Conservation (phyloP, 805 yeast species). For the Metschnikowia santaceciliae region DNA sequence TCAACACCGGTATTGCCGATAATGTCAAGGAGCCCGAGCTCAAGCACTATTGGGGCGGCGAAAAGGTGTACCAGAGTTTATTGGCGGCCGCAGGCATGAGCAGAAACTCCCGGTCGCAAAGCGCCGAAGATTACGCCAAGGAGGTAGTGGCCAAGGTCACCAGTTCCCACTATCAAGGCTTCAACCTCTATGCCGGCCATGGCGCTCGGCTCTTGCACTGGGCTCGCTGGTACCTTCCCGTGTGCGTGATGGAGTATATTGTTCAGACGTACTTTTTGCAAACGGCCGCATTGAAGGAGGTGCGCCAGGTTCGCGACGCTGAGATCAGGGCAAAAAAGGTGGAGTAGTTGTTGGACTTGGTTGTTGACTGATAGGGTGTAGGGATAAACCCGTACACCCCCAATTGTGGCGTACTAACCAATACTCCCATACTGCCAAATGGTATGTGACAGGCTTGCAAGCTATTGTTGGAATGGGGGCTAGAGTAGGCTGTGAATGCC, state of each 20-base stretch:
- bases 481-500: too few relatives aligned
- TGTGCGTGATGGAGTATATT: constrained; percentile 10
- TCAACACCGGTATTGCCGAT: constrained; percentile 32
- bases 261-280: constrained; percentile 15
- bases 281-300: constrained; percentile 8
- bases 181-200: constrained; percentile 16
- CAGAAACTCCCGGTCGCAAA: constrained; percentile 8
- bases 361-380: too few relatives aligned
- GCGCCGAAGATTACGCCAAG: constrained; percentile 11
- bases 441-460: too few relatives aligned
- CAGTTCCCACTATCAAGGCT: constrained; percentile 10
- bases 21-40: constrained; percentile 2
- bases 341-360: neutral
- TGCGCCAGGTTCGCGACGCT: constrained; percentile 1
- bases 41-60: constrained; percentile 6
- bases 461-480: too few relatives aligned
- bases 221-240: constrained; percentile 13
- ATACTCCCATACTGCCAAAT: too few relatives aligned
- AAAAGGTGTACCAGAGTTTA: constrained; percentile 11
- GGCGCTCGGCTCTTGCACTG: constrained; percentile 10
- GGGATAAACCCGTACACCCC: too few relatives aligned
- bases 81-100: constrained; percentile 11
- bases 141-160: constrained; percentile 12
- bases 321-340: constrained; percentile 1
- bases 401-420: too few relatives aligned